Evolutionary conservation across 352 stramenopile species (phyloP), one percentile per base, ranked within the genome.

Genomic region (Phytopythium chamaehyphon): DNA sequence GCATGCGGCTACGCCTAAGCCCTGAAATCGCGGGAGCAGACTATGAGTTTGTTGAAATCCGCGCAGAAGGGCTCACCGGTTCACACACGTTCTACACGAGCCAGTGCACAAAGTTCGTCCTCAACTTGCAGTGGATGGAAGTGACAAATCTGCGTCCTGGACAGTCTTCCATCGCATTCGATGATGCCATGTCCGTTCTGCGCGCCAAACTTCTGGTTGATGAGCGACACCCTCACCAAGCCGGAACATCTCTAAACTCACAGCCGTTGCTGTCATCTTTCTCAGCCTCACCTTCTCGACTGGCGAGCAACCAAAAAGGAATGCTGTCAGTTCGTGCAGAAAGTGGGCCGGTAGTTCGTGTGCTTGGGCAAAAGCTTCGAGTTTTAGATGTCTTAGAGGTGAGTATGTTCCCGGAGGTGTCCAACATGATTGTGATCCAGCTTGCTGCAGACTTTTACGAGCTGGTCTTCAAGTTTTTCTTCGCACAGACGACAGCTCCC

Each of bases 401-500:
- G 40, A 91, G 77, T 26, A 76, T 93, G 51, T 93, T 93, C 40
- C 83, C 83, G 6, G 83, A 90, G 40, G 71, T 93, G 12, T 71
- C 72, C 18, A 90, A 93, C 49, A 83, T 89, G 63, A 89, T 93
- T 38, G 76, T 90, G 19, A 91, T 93, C 48, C 83, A 93, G 52
- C 69, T 93, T 1, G 77, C 80, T 0, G 62, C 73, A 10, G 83
- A 93, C 39, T 91, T 93, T 36, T 93, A 91, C 51, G 83, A 91
- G 1, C 63, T 93, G 8, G 62, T 93, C 16, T 83, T 86, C 62
- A 93, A 90, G 57, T 93, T 90, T 35, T 90, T 93, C 66, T 93
- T 93, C 36, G 76, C 85, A 40, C 70, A 78, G 2, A 64, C 76
- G 16, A 37, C 55, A 26, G 42, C 31, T 0, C 37, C 31, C 16